Evolutionary conservation across 768 basidiomycete species (phyloP).

Genomic region (Termitomyces bulborhizus): DNA sequence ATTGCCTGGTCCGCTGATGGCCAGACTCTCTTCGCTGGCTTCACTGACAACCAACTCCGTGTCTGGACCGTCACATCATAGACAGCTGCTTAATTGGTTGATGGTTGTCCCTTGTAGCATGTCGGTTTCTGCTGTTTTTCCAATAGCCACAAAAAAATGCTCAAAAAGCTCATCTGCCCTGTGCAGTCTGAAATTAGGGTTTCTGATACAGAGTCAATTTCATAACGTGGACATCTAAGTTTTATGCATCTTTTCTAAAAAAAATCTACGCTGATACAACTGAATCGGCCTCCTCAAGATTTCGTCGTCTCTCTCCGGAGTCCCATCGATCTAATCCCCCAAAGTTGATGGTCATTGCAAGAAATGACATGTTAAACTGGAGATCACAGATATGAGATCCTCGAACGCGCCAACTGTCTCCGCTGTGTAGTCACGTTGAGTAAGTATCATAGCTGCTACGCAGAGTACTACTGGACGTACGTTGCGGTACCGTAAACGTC

Average conservation of each 20-base stretch:
- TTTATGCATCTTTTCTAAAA: not conserved
- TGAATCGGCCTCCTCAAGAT: constrained; percentile 47
- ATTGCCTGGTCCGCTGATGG: constrained; percentile 99
- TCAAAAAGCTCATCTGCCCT: constrained; percentile 20
- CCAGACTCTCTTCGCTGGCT: constrained; percentile 94
- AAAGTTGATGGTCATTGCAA: constrained; percentile 66
- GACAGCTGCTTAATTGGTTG: constrained; percentile 23
- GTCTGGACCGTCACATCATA: constrained; percentile 82
- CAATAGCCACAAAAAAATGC: constrained; percentile 19
- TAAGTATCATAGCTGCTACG: not conserved
- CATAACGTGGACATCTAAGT: not conserved
- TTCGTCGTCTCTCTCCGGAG: constrained; percentile 52
- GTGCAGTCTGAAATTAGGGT: constrained; percentile 2
- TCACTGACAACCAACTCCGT: constrained; percentile 91
- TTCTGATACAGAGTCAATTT: not conserved
- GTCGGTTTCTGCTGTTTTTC: constrained; percentile 15
- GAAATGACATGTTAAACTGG: constrained; percentile 57
- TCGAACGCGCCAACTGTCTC: constrained; percentile 76
- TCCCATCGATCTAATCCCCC: constrained; percentile 76
- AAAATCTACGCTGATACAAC: not conserved
- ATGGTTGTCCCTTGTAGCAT: constrained; percentile 11
- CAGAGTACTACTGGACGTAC: constrained; percentile 33
- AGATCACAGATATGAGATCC: constrained; percentile 67
- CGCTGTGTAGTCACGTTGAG: constrained; percentile 32
- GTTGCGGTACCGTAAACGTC: constrained; percentile 74